These are phyloP conservation scores for Grosmannia serpens DNA, from an alignment of 2,329 filamentous ascomycete genomes.

Conservation along the genomic window DNA sequence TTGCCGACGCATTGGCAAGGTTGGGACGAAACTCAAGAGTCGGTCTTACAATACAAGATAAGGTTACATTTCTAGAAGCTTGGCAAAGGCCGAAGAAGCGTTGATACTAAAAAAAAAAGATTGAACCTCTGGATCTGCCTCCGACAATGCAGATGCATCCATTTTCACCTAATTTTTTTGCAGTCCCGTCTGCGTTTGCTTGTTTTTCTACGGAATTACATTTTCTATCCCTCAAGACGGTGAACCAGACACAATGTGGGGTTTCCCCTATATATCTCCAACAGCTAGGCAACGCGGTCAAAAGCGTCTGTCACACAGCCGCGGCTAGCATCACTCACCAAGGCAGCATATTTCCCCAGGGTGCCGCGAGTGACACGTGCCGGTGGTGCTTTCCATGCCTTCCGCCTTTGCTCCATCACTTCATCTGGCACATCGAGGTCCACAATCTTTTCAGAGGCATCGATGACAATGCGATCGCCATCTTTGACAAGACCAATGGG, in stretches of 20 bases:
- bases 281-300: not conserved
- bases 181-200: not conserved
- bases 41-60: slow-evolving; percentile 71
- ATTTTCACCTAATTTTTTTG: not conserved
- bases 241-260: not conserved
- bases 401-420: slow-evolving; percentile 47
- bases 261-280: not conserved
- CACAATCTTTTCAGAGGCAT: slow-evolving; percentile 61
- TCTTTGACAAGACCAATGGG: slow-evolving; percentile 75
- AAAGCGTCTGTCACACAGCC: slow-evolving; percentile 44
- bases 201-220: not conserved
- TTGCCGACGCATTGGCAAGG: slow-evolving; percentile 78
- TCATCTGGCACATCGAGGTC: slow-evolving; percentile 56
- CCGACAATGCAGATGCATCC: not conserved
- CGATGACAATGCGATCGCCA: slow-evolving; percentile 71
- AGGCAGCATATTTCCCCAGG: slow-evolving; percentile 55
- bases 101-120: slow-evolving; percentile 13
- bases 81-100: slow-evolving; percentile 33
- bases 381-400: slow-evolving; percentile 51
- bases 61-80: slow-evolving; percentile 66
- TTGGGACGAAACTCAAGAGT: slow-evolving; percentile 83
- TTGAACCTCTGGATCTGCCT: not conserved
- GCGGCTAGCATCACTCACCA: slow-evolving; percentile 47
- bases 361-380: slow-evolving; percentile 51
- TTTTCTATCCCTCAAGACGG: not conserved